Evolutionary conservation across 495 filamentous ascomycete species (phyloP).

Genomic region (Filosporella fistucella): DNA sequence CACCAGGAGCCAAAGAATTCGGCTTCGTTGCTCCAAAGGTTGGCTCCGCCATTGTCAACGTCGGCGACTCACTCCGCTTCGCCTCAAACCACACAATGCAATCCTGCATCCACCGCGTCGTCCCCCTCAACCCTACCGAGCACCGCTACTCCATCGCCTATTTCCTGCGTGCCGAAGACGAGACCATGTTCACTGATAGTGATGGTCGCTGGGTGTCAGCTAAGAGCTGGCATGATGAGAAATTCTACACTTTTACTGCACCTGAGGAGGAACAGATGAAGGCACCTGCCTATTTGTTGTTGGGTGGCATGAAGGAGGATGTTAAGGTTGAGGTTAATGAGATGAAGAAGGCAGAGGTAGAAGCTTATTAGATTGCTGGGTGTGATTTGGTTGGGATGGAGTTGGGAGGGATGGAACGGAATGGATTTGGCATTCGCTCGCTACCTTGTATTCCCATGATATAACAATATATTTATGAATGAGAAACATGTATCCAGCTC

Average conservation of each 20-base stretch:
- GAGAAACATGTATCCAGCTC: too few species aligned
- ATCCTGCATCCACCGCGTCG: conserved; percentile 52
- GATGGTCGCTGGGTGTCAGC: conserved; percentile 43
- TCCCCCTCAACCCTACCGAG: conserved; percentile 41
- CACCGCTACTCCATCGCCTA: conserved; percentile 55
- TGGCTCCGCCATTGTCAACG: conserved; percentile 49
- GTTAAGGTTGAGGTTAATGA: too few species aligned
- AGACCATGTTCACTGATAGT: conserved; percentile 44
- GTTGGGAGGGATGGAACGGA: too few species aligned
- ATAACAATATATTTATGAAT: too few species aligned
- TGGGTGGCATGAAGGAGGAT: conserved; percentile 7
- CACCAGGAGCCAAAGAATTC: conserved; percentile 36
- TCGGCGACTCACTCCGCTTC: conserved; percentile 54
- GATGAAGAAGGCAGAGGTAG: too few species aligned
- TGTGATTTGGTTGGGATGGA: too few species aligned
- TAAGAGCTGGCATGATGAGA: conserved; percentile 52
- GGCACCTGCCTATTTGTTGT: conserved; percentile 2
- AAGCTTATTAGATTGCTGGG: too few species aligned
- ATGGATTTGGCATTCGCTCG: too few species aligned
- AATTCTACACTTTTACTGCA: conserved; percentile 31
- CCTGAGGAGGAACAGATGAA: background rate
- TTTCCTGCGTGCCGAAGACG: conserved; percentile 51
- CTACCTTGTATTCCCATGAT: too few species aligned
- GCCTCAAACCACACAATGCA: conserved; percentile 42
- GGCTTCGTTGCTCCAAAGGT: conserved; percentile 45